A percentile compares a stretch with the other conserved stretches of the same genome.
These are phyloP conservation scores for Dactylellina sp. DNA, from an alignment of 2,329 filamentous ascomycete genomes.

Conservation along the genomic window DNA sequence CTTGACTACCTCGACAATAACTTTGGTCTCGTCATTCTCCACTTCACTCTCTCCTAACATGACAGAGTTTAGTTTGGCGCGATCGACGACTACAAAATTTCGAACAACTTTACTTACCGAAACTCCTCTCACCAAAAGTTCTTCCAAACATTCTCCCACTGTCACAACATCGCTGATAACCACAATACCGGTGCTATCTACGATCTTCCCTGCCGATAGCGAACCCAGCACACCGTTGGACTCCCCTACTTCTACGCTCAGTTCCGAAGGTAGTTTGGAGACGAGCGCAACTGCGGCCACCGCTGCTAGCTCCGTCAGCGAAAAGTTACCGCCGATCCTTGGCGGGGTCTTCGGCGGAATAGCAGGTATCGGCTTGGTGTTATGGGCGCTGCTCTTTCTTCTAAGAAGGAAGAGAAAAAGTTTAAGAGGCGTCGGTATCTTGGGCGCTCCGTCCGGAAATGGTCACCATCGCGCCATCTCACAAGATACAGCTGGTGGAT, in stretches of 20 bases:
- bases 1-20: conserved; percentile 9
- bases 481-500: conserved; percentile 36
- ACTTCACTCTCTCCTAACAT: conserved; percentile 27
- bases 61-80: conserved; percentile 36
- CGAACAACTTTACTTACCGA: conserved; percentile 15
- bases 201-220: conserved; percentile 44
- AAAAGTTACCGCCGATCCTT: conserved; percentile 54
- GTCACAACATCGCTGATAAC: conserved; percentile 19
- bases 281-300: background rate
- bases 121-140: conserved; percentile 14
- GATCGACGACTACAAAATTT: conserved; percentile 12
- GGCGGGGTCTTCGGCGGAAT: conserved; percentile 52
- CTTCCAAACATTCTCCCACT: conserved; percentile 15
- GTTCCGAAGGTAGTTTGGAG: conserved; percentile 1
- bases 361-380: conserved; percentile 43
- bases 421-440: conserved; percentile 21
- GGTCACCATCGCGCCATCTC: conserved; percentile 46
- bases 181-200: conserved; percentile 2
- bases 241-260: conserved; percentile 28
- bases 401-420: conserved; percentile 31
- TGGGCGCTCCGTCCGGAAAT: conserved; percentile 12
- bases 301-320: conserved; percentile 16
- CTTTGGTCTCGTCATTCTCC: conserved; percentile 15
- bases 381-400: conserved; percentile 53
- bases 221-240: conserved; percentile 47